Evolutionary conservation across 345 rosid genomes (phyloP).

Genomic region (Geranium rotundifolium): DNA sequence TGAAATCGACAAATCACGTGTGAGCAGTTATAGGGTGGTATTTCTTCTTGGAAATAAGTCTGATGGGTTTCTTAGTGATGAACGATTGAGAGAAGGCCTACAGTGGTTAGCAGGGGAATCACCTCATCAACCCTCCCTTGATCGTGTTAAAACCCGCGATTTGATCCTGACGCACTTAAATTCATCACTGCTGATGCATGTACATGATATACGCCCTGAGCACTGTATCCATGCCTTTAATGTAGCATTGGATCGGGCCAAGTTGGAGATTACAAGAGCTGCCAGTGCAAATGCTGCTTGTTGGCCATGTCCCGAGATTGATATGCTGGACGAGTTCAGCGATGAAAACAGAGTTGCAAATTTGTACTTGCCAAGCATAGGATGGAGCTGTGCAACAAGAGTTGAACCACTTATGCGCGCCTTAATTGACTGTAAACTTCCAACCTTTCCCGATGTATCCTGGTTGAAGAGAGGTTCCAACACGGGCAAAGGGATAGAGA

Average conservation of each 20-base stretch:
- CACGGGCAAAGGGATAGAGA: slow-evolving; percentile 37
- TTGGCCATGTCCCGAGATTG: slow-evolving; percentile 86
- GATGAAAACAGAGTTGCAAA: slow-evolving; percentile 32
- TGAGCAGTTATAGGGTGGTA: slow-evolving; percentile 39
- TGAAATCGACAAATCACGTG: slow-evolving; percentile 53
- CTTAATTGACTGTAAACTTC: slow-evolving; percentile 49
- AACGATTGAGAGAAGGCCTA: slow-evolving; percentile 56
- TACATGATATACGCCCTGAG: slow-evolving; percentile 41
- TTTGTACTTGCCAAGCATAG: slow-evolving; percentile 47
- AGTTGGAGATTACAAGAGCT: slow-evolving; percentile 42
- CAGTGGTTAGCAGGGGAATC: slow-evolving; percentile 74
- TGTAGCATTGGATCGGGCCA: slow-evolving; percentile 53
- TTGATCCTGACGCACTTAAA: slow-evolving; percentile 46
- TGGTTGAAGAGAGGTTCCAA: slow-evolving; percentile 44
- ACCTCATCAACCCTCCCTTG: slow-evolving; percentile 61
- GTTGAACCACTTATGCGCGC: slow-evolving; percentile 30
- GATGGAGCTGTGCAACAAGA: slow-evolving; percentile 56
- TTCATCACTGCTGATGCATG: slow-evolving; percentile 32
- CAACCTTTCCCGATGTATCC: slow-evolving; percentile 41
- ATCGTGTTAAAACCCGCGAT: slow-evolving; percentile 35
- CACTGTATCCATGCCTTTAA: slow-evolving; percentile 71
- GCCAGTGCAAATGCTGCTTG: slow-evolving; percentile 40
- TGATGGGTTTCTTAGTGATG: slow-evolving; percentile 62
- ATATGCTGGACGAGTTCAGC: slow-evolving; percentile 25
- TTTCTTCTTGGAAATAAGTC: slow-evolving; percentile 39